A percentile compares a stretch with the other conserved stretches of the same genome.
phyloP scores from a whole-genome alignment of 192 early-diverging fungal species.

The Coemansia sp. region DNA sequence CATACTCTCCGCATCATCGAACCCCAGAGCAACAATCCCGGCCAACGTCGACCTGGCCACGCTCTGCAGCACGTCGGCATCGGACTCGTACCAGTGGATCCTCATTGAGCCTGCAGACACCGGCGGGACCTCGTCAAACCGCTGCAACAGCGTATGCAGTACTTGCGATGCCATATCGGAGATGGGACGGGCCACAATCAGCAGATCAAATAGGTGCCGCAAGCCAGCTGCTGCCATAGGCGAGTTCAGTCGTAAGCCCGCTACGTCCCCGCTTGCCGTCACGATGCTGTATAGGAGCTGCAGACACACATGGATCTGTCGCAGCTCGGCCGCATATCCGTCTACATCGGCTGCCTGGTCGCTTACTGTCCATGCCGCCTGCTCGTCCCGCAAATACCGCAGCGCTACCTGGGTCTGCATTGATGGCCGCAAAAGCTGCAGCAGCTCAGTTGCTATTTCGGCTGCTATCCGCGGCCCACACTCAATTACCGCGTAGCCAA shows the following conservation, averaged over 20 bases:
- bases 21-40: constrained; percentile 21
- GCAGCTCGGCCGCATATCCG: constrained; percentile 25
- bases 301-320: constrained; percentile 20
- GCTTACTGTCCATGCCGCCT: constrained; percentile 14
- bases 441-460: constrained; percentile 15
- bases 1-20: constrained; percentile 6
- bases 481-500: constrained; percentile 37
- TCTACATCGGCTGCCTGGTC: constrained; percentile 2
- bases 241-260: constrained; percentile 13
- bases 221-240: constrained; percentile 23
- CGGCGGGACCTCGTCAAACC: constrained; percentile 26
- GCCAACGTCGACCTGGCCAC: constrained; percentile 22
- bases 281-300: constrained; percentile 33
- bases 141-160: constrained; percentile 27
- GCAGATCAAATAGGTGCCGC: constrained; percentile 33
- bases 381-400: constrained; percentile 36
- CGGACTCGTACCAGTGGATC: constrained; percentile 39
- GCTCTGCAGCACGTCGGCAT: constrained; percentile 11
- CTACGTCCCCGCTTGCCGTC: constrained; percentile 7
- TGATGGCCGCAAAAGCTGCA: constrained; percentile 30
- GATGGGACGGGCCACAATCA: constrained; percentile 34
- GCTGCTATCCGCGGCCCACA: constrained; percentile 9
- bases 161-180: constrained; percentile 39
- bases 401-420: constrained; percentile 22
- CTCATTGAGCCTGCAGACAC: neutral